Evolutionary conservation across 345 rosid species (phyloP).

Genomic region (Punica granatum): DNA sequence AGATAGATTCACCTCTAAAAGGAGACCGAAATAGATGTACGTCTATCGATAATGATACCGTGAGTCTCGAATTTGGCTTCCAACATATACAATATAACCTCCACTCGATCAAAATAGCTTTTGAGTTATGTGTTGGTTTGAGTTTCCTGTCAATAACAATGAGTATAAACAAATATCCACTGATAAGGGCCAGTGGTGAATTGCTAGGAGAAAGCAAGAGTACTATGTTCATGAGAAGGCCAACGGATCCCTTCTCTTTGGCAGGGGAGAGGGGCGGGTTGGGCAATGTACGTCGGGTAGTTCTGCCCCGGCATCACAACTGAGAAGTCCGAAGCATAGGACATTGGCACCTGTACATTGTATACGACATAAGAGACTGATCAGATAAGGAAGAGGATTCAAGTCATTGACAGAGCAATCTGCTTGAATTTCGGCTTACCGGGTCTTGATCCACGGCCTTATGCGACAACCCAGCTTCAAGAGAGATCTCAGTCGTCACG

Average conservation of each 20-base stretch:
- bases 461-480: constrained; percentile 17
- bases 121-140: background rate
- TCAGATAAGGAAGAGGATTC: background rate
- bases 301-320: constrained; percentile 87
- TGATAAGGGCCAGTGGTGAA: background rate
- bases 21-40: background rate
- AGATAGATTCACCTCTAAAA: too few species aligned
- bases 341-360: constrained; percentile 29
- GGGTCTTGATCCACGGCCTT: constrained; percentile 26
- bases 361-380: background rate
- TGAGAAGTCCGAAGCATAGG: constrained; percentile 52
- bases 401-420: background rate
- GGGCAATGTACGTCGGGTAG: constrained; percentile 72
- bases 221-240: constrained; percentile 47
- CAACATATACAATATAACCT: background rate
- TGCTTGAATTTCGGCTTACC: background rate
- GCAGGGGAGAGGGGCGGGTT: constrained; percentile 89
- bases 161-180: background rate
- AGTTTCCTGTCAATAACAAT: background rate
- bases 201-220: constrained; percentile 1
- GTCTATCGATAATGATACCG: too few species aligned
- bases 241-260: constrained; percentile 55
- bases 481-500: constrained; percentile 11
- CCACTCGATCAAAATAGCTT: background rate
- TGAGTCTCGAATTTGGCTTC: background rate